Evolutionary conservation across 2,329 filamentous ascomycete species (phyloP).

Genomic region (Aspergillus luchuensis): DNA sequence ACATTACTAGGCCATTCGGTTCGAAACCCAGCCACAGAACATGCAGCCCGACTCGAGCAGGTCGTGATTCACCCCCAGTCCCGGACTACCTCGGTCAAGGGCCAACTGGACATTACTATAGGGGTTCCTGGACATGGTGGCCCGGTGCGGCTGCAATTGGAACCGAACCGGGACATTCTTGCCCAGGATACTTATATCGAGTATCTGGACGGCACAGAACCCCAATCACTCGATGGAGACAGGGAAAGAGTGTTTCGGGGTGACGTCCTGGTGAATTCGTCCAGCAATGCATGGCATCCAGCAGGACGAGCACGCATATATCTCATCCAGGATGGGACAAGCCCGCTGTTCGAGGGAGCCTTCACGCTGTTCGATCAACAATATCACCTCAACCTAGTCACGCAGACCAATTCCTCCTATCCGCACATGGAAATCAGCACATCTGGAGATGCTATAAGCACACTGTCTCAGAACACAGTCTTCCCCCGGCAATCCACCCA

Average conservation of each 20-base stretch:
- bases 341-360: constrained; percentile 16
- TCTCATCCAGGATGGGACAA: constrained; percentile 9
- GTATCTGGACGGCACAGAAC: constrained; percentile 8
- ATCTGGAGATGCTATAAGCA: too few species aligned
- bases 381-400: constrained; percentile 10
- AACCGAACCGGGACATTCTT: constrained; percentile 18
- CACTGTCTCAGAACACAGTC: not conserved
- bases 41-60: not conserved
- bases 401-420: too few species aligned
- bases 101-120: constrained; percentile 11
- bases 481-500: not conserved
- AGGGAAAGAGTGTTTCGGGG: constrained; percentile 11
- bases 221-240: not conserved
- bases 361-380: constrained; percentile 8
- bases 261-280: not conserved
- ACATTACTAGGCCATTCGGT: constrained; percentile 10
- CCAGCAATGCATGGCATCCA: not conserved
- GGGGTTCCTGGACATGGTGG: not conserved
- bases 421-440: too few species aligned
- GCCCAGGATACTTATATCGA: constrained; percentile 6
- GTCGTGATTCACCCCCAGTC: constrained; percentile 3
- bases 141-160: not conserved
- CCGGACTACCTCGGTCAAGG: not conserved
- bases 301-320: constrained; percentile 19
- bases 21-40: not conserved